phyloP scores from a whole-genome alignment of 768 basidiomycete genomes.

The Amanita pallidorosea region DNA sequence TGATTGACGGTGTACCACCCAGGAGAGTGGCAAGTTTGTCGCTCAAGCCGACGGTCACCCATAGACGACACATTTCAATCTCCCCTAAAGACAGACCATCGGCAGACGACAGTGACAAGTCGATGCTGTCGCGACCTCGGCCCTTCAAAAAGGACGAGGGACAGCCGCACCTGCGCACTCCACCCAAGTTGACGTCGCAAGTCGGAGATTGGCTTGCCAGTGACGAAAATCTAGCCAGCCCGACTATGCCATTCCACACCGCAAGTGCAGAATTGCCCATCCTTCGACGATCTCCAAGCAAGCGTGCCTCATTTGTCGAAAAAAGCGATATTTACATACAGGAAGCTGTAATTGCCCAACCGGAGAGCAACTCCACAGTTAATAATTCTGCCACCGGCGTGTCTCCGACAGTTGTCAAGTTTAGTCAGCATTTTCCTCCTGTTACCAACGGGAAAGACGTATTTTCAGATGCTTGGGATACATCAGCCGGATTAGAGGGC shows the following conservation, averaged over 20 bases:
- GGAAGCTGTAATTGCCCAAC: constrained; percentile 26
- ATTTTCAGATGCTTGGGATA: constrained; percentile 2
- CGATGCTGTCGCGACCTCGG: neutral
- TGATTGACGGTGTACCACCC: neutral
- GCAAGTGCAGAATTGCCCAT: constrained; percentile 29
- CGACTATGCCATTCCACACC: constrained; percentile 10
- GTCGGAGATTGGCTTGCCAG: constrained; percentile 69
- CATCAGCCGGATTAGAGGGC: neutral
- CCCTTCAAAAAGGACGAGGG: neutral
- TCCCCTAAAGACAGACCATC: constrained; percentile 27
- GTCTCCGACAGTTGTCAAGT: constrained; percentile 27
- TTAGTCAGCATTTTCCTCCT: constrained; percentile 25
- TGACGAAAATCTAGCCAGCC: constrained; percentile 20
- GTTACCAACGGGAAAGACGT: constrained; percentile 14
- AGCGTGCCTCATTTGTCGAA: constrained; percentile 60
- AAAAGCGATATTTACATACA: constrained; percentile 28
- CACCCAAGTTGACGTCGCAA: constrained; percentile 13
- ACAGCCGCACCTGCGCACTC: neutral
- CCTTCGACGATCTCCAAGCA: constrained; percentile 61
- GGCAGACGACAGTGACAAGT: neutral
- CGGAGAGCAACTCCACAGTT: constrained; percentile 15
- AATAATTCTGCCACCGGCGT: constrained; percentile 11
- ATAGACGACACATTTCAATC: constrained; percentile 38
- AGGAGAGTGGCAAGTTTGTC: constrained; percentile 5
- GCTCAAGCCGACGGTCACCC: constrained; percentile 33